These are phyloP conservation scores for Areca catechu DNA, from an alignment of 176 grass and related monocot genomes.

Conservation along the genomic window DNA sequence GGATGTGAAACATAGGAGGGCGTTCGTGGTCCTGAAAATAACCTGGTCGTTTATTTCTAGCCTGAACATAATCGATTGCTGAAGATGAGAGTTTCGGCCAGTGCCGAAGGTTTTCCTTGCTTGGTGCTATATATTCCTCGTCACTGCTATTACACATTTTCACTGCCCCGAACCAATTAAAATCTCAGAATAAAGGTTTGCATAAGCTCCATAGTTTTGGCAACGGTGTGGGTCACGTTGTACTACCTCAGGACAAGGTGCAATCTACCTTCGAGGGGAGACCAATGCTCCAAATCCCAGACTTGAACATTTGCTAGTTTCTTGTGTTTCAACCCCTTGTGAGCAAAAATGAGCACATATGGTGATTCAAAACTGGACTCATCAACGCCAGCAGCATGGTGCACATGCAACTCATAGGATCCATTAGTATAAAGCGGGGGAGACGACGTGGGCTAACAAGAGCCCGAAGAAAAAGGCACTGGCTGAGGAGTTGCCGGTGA, in stretches of 20 bases:
- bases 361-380: conserved; percentile 50
- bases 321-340: conserved; percentile 86
- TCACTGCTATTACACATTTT: conserved; percentile 75
- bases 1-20: no score
- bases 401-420: conserved; percentile 32
- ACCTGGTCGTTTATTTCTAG: no score
- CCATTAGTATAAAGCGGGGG: conserved; percentile 53
- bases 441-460: conserved; percentile 59
- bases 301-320: conserved; percentile 74
- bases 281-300: conserved; percentile 88
- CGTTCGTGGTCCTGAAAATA: no score
- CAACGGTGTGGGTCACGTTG: no score
- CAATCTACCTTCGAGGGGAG: conserved; percentile 64
- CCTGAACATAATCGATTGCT: no score
- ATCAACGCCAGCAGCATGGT: conserved; percentile 19
- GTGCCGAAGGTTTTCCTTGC: no score
- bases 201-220: conserved; percentile 82
- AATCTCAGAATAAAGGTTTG: conserved; percentile 74
- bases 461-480: no score
- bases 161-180: conserved; percentile 58
- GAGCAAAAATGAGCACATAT: conserved; percentile 85
- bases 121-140: conserved; percentile 67
- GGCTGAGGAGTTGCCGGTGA: no score
- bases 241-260: conserved; percentile 52
- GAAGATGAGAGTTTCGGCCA: no score